Conservation (phyloP, 1,284 basidiomycete genomes). For the Ceratobasidium sp. region DNA sequence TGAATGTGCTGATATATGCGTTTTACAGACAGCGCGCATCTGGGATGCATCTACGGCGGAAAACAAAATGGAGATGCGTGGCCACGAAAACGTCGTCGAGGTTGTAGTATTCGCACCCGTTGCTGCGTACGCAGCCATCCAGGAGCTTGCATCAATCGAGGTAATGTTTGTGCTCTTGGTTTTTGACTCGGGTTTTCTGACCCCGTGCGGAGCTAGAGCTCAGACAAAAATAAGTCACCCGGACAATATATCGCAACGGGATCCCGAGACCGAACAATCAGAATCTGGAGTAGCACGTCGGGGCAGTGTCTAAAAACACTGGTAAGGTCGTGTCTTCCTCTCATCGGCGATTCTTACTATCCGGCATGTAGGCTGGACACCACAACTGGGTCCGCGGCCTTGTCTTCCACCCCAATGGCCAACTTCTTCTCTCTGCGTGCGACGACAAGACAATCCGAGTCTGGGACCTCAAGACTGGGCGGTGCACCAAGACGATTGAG, state of each 20-base stretch:
- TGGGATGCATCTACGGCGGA: conserved; percentile 81
- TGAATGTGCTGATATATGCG: conserved; percentile 22
- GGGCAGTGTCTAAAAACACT: conserved; percentile 76
- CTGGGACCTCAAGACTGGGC: conserved; percentile 84
- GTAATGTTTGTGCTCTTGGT: conserved; percentile 53
- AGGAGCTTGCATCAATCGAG: conserved; percentile 76
- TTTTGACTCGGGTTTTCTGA: conserved; percentile 9
- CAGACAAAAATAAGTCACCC: conserved; percentile 53
- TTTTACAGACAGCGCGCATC: conserved; percentile 74
- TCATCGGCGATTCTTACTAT: background rate
- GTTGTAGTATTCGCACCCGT: conserved; percentile 82
- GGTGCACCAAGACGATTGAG: conserved; percentile 79
- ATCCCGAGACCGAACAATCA: conserved; percentile 86
- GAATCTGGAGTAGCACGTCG: conserved; percentile 81
- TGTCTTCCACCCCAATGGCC: conserved; percentile 85
- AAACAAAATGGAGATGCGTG: conserved; percentile 81
- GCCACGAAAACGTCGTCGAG: conserved; percentile 89
- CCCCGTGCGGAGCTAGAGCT: conserved; percentile 27
- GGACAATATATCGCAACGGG: conserved; percentile 78
- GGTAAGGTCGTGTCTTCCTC: conserved; percentile 53
- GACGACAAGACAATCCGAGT: conserved; percentile 91
- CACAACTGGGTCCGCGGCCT: conserved; percentile 86
- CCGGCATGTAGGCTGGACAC: conserved; percentile 64
- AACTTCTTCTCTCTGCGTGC: conserved; percentile 83
- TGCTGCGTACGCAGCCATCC: conserved; percentile 73